These are phyloP conservation scores for Monosporozyma servazzii DNA, from an alignment of 805 yeast species.

Conservation along the genomic window DNA sequence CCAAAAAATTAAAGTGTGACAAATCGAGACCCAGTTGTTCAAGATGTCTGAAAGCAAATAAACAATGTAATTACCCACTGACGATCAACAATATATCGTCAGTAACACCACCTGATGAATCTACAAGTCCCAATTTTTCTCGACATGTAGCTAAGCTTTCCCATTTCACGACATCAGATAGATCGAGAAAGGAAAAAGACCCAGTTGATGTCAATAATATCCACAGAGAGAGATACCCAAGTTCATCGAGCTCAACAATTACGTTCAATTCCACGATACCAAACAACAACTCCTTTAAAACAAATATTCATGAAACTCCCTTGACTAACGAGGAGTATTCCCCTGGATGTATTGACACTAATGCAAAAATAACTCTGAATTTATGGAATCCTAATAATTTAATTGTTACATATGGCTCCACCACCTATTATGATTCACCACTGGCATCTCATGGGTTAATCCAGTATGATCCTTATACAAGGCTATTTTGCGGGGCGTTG, in stretches of 20 bases:
- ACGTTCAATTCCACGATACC: background rate
- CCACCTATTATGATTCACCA: constrained; percentile 13
- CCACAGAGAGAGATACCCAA: background rate
- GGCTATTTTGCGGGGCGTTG: constrained; percentile 10
- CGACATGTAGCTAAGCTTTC: background rate
- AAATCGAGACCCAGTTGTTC: constrained; percentile 16
- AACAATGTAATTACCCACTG: constrained; percentile 11
- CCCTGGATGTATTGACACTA: background rate
- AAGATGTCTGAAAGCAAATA: constrained; percentile 8
- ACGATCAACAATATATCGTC: background rate
- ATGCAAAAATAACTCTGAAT: constrained; percentile 3
- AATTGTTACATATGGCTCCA: constrained; percentile 11
- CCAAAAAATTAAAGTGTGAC: constrained; percentile 16
- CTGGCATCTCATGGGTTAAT: constrained; percentile 10
- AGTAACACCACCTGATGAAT: constrained; percentile 2
- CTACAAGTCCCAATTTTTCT: background rate
- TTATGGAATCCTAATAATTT: constrained; percentile 14
- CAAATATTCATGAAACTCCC: background rate
- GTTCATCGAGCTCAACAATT: background rate
- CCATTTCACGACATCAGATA: background rate
- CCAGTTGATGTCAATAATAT: background rate
- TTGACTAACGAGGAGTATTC: background rate
- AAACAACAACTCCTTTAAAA: background rate
- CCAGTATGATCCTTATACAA: constrained; percentile 12
- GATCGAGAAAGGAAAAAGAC: background rate